phyloP scores from a whole-genome alignment of 1,284 basidiomycete species.

The Salmacisia buchloeana region DNA sequence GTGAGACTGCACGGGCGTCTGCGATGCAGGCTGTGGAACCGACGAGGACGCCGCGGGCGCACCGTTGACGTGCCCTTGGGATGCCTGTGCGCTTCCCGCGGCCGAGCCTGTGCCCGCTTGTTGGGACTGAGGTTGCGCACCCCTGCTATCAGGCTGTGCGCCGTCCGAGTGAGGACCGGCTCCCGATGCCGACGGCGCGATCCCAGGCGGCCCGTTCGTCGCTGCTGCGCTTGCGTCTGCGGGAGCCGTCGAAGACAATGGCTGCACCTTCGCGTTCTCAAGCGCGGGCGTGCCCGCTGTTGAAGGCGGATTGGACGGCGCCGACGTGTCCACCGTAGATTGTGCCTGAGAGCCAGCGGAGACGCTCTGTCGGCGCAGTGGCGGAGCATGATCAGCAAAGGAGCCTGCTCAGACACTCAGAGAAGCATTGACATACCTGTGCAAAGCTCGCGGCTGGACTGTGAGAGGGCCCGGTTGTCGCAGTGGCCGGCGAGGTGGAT shows the following conservation, averaged over 20 bases:
- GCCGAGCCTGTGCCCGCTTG: too few species aligned
- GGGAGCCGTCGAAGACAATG: not conserved
- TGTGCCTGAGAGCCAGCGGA: not conserved
- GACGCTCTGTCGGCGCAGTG: not conserved
- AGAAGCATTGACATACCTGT: conserved; percentile 10
- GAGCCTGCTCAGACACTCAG: not conserved
- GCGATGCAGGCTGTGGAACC: not conserved
- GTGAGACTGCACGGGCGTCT: not conserved
- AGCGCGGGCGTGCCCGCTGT: conserved; percentile 15
- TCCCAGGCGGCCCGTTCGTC: conserved; percentile 7
- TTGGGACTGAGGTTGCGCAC: too few species aligned
- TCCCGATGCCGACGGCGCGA: not conserved
- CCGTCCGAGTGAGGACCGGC: not conserved
- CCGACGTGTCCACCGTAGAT: not conserved
- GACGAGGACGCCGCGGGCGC: too few species aligned
- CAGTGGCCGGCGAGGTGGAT: not conserved
- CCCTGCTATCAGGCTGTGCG: too few species aligned
- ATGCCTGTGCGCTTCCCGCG: too few species aligned
- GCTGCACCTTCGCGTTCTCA: conserved; percentile 9
- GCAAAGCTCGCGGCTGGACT: conserved; percentile 18
- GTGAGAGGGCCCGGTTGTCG: conserved; percentile 13
- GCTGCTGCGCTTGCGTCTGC: not conserved
- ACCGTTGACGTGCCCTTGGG: too few species aligned
- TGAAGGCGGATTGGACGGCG: conserved; percentile 12
- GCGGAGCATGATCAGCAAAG: not conserved